Evolutionary conservation across 805 yeast species (phyloP).

Genomic region (Yarrowia sp.): DNA sequence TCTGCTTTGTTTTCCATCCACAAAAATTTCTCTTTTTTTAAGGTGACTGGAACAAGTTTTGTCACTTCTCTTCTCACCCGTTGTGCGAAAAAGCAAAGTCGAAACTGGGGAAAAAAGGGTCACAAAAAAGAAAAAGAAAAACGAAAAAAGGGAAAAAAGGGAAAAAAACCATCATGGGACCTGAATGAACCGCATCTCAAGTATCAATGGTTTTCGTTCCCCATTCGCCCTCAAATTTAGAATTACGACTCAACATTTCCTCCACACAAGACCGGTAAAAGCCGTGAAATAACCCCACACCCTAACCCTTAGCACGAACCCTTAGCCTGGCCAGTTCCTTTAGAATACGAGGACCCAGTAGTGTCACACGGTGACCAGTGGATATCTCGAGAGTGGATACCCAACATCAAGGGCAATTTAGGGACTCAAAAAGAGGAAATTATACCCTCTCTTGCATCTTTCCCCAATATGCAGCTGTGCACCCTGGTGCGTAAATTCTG

Average conservation of each 20-base stretch:
- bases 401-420: not conserved
- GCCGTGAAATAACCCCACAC: not conserved
- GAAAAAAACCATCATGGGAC: slow-evolving; percentile 1
- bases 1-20: too few species aligned
- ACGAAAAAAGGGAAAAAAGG: not conserved
- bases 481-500: not conserved
- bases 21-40: too few species aligned
- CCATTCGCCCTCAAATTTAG: not conserved
- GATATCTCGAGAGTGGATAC: not conserved
- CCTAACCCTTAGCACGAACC: not conserved
- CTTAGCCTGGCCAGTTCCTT: not conserved
- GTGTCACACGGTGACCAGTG: not conserved
- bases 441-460: not conserved
- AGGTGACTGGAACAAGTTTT: too few species aligned
- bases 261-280: not conserved
- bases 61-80: not conserved
- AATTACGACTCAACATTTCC: not conserved
- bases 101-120: not conserved
- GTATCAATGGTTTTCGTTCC: not conserved
- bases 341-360: not conserved
- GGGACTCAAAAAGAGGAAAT: not conserved
- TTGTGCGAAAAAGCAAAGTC: not conserved
- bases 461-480: slow-evolving; percentile 4
- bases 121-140: not conserved
- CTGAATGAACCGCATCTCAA: not conserved